Base-by-base conservation (phyloP, 2,329 filamentous ascomycete species). In the Fusarium sublunatum region DNA sequence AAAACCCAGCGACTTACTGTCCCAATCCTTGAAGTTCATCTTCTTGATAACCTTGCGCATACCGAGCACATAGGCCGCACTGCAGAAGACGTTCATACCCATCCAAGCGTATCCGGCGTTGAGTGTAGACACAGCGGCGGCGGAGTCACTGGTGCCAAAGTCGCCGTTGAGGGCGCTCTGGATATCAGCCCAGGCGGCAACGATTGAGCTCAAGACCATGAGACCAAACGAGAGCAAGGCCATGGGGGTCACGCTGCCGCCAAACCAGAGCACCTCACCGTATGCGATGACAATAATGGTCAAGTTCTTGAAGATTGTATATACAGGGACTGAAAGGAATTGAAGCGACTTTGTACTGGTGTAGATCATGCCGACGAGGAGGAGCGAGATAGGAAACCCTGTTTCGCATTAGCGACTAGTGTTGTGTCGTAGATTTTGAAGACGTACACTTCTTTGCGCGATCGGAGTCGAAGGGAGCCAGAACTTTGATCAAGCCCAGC, bases 281-380 rank as follows among this genome's bases (percentile, higher is more conserved):
- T 99, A 99, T 53, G 95, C 95, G 73, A 98, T 99, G 66, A 98
- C 88, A 72, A 99, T 98, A 77, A 96, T 99, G 61, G 95, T 98
- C 82, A 99, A 79, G 81, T 99, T 99, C 86, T 99, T 99, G 86
- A 99, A 99, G 76, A 99, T 99, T 53, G 95, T 99, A 81, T 99
- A 99, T 25, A 99, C 95, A 24, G 95, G 95, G 53, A 99, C 96
- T 29, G 93, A 97, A 61, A 99, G 90, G 79, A 89, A 98, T 79
- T 97, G 93, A 41, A 99, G 88, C 19, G 95, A 93, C 82, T 97
- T 97, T 73, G 92, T 95, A 73, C 92, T 89, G 52, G 95, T 98
- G 81, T 98, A 99, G 79, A 99, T 98, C 95, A 98, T 99, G 75
- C 93, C 93, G 74, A 98, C 95, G 65, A 99, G 88, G 61, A 98